Evolutionary conservation across 257 asterid species (phyloP), one percentile per base, ranked within the genome.

Genomic region (Nicotiana sylvestris): DNA sequence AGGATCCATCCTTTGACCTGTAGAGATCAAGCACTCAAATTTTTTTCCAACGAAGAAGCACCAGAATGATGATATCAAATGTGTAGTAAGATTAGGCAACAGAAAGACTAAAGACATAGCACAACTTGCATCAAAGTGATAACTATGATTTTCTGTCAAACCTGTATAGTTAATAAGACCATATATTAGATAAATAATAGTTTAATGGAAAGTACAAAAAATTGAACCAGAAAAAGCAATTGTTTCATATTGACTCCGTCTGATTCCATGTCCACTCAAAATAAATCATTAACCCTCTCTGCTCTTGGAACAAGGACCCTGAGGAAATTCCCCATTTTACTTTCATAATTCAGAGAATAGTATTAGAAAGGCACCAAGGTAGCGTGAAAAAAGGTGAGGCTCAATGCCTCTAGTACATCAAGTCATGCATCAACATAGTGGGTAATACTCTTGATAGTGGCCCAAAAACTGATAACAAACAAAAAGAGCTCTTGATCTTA

Each of bases 1-100:
- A 91, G 83, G 97, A 90, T 56, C 88, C 66, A 78, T 95, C 99
- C 91, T 85, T 90, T 1, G 91, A 88, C 91, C 98, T 94, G 92
- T 78, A 86, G 82, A 79, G 56, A 58, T 56, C 33, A 80, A 80
- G 83, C 57, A 60, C 66, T 57, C 80, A 88, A 39, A 76, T 7
- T 76, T 76, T 51, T 6, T 76, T 49, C 35, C 37, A 51, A 51
- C 3, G 80, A 29, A 76, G 9, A 2, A 51, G 29, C 43, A 76
- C 43, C 15, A 76, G 62, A 51, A 3, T 76, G 64, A 9, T 51
- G 46, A 27, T 29, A 76, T 76, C 80, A 76, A 76, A 85, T 30
- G 77, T 37, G 65, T 67, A 39, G n/a, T 60, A 61, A 65, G 62
- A 35, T 43, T 77, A 82, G 79, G 82, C 81, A 49, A 72, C 69